Conservation (phyloP, 2,329 filamentous ascomycete genomes). For the Coniochaeta hoffmannii region DNA sequence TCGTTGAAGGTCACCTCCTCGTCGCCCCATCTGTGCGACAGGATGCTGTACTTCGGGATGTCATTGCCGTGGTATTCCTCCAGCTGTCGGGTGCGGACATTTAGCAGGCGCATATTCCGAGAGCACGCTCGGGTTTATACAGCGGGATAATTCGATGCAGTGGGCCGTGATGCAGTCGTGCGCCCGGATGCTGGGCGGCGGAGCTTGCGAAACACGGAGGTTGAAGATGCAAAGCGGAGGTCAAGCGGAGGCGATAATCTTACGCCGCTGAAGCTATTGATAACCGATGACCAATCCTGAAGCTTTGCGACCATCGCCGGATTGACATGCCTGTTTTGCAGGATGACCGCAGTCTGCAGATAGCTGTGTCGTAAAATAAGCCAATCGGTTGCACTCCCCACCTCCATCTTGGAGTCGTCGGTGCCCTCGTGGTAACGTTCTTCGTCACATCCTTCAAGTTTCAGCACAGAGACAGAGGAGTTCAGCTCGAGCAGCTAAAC, state of each 20-base stretch:
- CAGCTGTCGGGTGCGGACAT: not conserved
- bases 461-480: too few species aligned
- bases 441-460: too few species aligned
- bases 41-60: not conserved
- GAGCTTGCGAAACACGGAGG: not conserved
- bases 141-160: too few species aligned
- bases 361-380: not conserved
- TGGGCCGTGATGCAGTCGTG: not conserved
- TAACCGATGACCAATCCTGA: not conserved
- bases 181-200: not conserved
- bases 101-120: not conserved
- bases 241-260: not conserved
- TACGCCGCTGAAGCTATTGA: not conserved
- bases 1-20: slow-evolving; percentile 2
- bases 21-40: not conserved
- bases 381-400: not conserved
- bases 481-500: too few species aligned
- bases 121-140: not conserved
- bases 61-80: not conserved
- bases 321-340: too few species aligned
- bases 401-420: not conserved
- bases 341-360: not conserved
- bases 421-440: too few species aligned
- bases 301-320: too few species aligned
- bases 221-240: not conserved